Evolutionary conservation across 495 filamentous ascomycete species (phyloP), one percentile per base, ranked within the genome.

Genomic region (Corynascus novoguineensis): DNA sequence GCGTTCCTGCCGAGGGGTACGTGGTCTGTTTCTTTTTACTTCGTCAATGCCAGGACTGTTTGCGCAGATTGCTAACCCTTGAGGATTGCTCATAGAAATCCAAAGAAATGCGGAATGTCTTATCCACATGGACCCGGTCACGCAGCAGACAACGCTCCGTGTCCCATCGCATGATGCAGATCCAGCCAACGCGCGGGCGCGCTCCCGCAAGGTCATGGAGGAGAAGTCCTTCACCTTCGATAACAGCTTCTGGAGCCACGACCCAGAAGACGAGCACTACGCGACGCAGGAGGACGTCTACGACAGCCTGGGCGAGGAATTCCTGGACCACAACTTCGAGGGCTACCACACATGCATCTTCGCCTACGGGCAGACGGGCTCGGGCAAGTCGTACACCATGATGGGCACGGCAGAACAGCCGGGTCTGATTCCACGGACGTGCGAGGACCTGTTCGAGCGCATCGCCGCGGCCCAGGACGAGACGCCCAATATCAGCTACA

Each of bases 261-360:
- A 92, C 62, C 74, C 77, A 32, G 63, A 72, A 27, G 90, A 95
- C 60, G 76, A 83, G 49, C 70, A 78, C 62, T 79, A 78, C 52
- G 74, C 76, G 15, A 67, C 66, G 29, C 93, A 99, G 64, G 90
- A 92, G 60, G 88, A 97, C 66, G 86, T 99, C 41, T 99, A 99
- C 76, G 88, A 95, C 67, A 84, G 85, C 31, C 79, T 99, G 5
- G 93, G 95, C 32, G 93, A 97, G 67, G 95, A 97, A 60, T 97
- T 97, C 58, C 78, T 99, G 50, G 95, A 99, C 69, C 95, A 97
- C 75, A 99, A 99, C 72, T 99, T 99, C 60, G 92, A 97, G 65
- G 93, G 93, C 56, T 99, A 97, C 72, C 91, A 99, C 71, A 99
- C 93, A 0, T 99, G 93, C 68, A 97, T 99, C 59, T 97, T 99